Conservation (phyloP, 345 rosid species). For the Pistacia vera region DNA sequence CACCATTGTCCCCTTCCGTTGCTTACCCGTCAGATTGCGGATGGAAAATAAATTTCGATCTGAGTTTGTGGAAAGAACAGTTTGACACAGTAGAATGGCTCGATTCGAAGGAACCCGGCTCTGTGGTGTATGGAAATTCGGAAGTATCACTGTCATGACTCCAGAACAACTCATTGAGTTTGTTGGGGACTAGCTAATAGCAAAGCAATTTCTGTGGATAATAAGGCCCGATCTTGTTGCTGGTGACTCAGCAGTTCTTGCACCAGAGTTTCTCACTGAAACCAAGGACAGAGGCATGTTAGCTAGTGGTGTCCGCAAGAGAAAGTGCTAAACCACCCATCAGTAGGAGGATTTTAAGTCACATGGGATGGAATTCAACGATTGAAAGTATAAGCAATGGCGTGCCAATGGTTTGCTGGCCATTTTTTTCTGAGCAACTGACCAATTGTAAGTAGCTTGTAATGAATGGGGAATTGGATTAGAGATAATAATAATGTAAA, state of each 20-base stretch:
- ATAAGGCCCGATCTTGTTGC: slow-evolving; percentile 23
- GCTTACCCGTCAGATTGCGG: too few species aligned
- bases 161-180: slow-evolving; percentile 17
- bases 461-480: too few species aligned
- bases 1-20: too few species aligned
- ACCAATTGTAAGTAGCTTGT: too few species aligned
- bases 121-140: background rate
- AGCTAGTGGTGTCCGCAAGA: slow-evolving; percentile 24
- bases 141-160: slow-evolving; percentile 9
- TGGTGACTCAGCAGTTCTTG: slow-evolving; percentile 9
- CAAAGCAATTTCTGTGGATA: slow-evolving; percentile 24
- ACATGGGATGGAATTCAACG: slow-evolving; percentile 13
- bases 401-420: slow-evolving; percentile 24
- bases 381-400: slow-evolving; percentile 18
- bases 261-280: slow-evolving; percentile 4
- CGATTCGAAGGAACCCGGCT: too few species aligned
- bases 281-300: slow-evolving; percentile 4
- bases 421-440: background rate
- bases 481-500: too few species aligned
- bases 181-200: slow-evolving; percentile 24
- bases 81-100: too few species aligned
- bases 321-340: slow-evolving; percentile 17
- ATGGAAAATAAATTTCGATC: too few species aligned
- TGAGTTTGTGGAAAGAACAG: too few species aligned
- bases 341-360: slow-evolving; percentile 20